These are phyloP conservation scores for Aureobasidium pullulans DNA, from an alignment of 2,329 filamentous ascomycete genomes.

Conservation along the genomic window DNA sequence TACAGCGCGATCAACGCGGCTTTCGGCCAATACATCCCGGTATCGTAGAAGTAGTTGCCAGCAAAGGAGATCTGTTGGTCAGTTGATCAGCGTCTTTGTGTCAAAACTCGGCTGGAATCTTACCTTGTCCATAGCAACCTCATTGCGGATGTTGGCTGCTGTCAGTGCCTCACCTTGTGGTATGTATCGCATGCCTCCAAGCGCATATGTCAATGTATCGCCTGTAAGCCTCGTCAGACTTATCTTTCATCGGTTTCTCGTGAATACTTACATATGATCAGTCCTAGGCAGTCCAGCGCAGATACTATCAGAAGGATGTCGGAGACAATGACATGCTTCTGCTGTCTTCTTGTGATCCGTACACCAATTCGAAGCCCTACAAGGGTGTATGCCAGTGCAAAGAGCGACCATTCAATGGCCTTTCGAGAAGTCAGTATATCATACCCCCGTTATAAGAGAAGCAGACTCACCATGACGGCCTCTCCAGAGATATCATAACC, in stretches of 20 bases:
- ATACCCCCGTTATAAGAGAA: too few relatives aligned
- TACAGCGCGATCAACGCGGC: background rate
- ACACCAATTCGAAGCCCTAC: constrained; percentile 3
- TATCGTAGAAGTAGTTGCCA: constrained; percentile 7
- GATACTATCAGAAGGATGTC: background rate
- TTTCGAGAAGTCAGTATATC: background rate
- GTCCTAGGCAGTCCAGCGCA: background rate
- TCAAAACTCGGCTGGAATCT: background rate
- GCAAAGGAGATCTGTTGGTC: background rate
- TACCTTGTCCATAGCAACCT: background rate
- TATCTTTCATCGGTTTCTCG: background rate
- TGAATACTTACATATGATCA: background rate
- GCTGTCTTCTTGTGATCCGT: background rate
- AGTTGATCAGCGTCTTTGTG: background rate
- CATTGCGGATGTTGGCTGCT: background rate
- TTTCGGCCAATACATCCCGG: constrained; percentile 5
- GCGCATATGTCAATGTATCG: constrained; percentile 8
- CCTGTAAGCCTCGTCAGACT: background rate
- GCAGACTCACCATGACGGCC: constrained; percentile 15
- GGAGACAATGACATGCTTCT: constrained; percentile 4
- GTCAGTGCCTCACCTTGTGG: background rate
- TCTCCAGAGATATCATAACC: constrained; percentile 17
- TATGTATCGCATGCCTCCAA: background rate
- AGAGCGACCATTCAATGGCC: constrained; percentile 6
- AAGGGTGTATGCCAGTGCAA: background rate